These are phyloP conservation scores for Zygotorulaspora florentina DNA, from an alignment of 805 yeast species.

Conservation along the genomic window DNA sequence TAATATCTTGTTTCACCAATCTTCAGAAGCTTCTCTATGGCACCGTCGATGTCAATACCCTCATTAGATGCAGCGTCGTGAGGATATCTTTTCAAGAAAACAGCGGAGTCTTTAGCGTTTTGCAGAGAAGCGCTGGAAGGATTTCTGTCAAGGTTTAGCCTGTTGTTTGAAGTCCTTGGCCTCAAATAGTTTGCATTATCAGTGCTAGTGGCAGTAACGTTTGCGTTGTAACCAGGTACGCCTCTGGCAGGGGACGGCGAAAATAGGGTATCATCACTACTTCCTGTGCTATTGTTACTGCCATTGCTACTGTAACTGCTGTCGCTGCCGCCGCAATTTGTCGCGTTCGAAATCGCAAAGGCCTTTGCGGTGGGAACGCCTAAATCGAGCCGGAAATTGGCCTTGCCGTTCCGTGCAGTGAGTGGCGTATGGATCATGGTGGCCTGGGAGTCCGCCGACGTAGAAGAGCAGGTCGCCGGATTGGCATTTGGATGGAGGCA, in stretches of 20 bases:
- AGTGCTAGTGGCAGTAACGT: constrained; percentile 6
- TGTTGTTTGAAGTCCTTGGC: constrained; percentile 3
- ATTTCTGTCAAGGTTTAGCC: not conserved
- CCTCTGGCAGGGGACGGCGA: constrained; percentile 12
- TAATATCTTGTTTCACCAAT: constrained; percentile 44
- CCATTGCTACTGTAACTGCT: constrained; percentile 15
- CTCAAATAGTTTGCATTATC: constrained; percentile 11
- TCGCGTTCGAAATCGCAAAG: constrained; percentile 16
- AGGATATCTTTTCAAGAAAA: constrained; percentile 30
- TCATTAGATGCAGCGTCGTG: constrained; percentile 28
- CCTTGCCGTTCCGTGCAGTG: constrained; percentile 3
- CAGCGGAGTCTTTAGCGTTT: constrained; percentile 15
- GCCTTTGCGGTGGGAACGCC: constrained; percentile 36
- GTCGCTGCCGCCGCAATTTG: constrained; percentile 13
- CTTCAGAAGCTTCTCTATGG: constrained; percentile 56
- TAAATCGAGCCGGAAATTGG: constrained; percentile 32
- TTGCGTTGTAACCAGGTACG: constrained; percentile 6
- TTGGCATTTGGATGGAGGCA: constrained; percentile 1
- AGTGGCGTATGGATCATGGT: constrained; percentile 17
- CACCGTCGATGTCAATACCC: constrained; percentile 52
- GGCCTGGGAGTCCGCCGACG: constrained; percentile 19
- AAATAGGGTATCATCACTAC: constrained; percentile 12
- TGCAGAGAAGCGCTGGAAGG: constrained; percentile 14
- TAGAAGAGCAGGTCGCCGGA: constrained; percentile 18
- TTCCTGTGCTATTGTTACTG: constrained; percentile 11